These are phyloP conservation scores for Amanita subjunquillea DNA, from an alignment of 768 basidiomycete genomes.

Conservation along the genomic window DNA sequence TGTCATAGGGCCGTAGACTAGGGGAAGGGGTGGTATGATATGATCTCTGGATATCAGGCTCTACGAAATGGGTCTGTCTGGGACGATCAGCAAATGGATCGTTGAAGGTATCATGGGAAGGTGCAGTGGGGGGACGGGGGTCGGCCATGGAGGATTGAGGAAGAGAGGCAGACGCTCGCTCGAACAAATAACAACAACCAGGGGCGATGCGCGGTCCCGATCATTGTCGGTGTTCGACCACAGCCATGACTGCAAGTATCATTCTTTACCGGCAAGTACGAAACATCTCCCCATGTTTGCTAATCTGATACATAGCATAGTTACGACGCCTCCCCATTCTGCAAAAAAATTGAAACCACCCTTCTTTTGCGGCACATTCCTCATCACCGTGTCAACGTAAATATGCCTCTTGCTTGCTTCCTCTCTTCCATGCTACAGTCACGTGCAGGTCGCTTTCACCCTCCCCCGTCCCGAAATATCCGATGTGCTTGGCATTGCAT, in stretches of 20 bases:
- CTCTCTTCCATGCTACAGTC: neutral
- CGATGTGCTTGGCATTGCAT: slow-evolving; percentile 38
- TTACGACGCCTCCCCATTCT: slow-evolving; percentile 43
- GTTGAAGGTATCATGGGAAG: slow-evolving; percentile 26
- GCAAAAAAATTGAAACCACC: slow-evolving; percentile 40
- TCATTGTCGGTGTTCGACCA: neutral
- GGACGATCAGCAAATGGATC: slow-evolving; percentile 73
- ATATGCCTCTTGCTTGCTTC: slow-evolving; percentile 9
- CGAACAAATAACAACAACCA: slow-evolving; percentile 1
- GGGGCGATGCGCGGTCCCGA: neutral
- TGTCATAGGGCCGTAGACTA: slow-evolving; percentile 43
- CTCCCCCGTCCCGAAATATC: slow-evolving; percentile 50
- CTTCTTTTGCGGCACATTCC: slow-evolving; percentile 39
- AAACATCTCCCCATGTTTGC: neutral
- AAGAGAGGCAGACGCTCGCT: slow-evolving; percentile 3
- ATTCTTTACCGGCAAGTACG: slow-evolving; percentile 36
- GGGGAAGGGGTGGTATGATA: slow-evolving; percentile 23
- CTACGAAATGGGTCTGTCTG: slow-evolving; percentile 50
- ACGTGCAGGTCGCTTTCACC: slow-evolving; percentile 27
- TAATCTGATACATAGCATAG: slow-evolving; percentile 14
- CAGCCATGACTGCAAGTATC: slow-evolving; percentile 15
- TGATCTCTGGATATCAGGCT: slow-evolving; percentile 29
- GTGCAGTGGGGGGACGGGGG: slow-evolving; percentile 24
- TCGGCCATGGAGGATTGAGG: slow-evolving; percentile 24
- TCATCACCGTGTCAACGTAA: slow-evolving; percentile 36